Evolutionary conservation across 208 protist species (phyloP), one percentile per base, ranked within the genome.

Genomic region (Crithidia thermophila): DNA sequence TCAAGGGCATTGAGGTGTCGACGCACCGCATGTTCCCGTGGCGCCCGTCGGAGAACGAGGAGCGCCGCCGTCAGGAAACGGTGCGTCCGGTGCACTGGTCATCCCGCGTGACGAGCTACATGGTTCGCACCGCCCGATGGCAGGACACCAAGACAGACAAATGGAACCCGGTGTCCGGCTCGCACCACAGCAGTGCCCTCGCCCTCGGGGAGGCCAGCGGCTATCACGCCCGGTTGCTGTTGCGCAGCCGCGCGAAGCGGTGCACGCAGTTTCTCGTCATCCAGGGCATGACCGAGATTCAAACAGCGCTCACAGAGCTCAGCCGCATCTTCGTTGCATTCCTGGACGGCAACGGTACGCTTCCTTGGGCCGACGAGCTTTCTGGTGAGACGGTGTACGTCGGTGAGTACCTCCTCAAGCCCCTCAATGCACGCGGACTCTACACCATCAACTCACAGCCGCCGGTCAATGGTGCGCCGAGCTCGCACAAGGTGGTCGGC

Each of bases 391-490:
- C 88, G 7, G 71, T 62, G 21, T 66, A 65, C 36, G 87, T 98
- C 34, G 62, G 75, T 28, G 72, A 85, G n/a, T 10, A 77, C 31
- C 51, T 98, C 9, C 46, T 91, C 27, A 72, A 84, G 47, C 75
- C 73, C 7, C 58, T 98, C 3, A 98, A 98, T 62, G 64, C 73
- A 20, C 56, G 81, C 40, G 96, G 94, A 14, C 84, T 98, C 42
- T 90, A 97, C 40, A 98, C 95, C 18, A 98, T 98, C 46, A 98
- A 98, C 79, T 86, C 69, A 16, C 97, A 99, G 84, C 93, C 94
- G 10, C 62, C 55, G 8, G 81, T 98, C 28, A 98, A 98, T 67
- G 91, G 87, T 11, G 83, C 62, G 11, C 64, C 77, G 36, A 98
- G 95, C 20, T 69, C 64, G 21, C 73, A 97, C 78, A 72, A 65